A percentile compares a stretch with the other conserved stretches of the same genome.
phyloP scores from a whole-genome alignment of 2,329 filamentous ascomycete species.

The Alternaria brassicae region DNA sequence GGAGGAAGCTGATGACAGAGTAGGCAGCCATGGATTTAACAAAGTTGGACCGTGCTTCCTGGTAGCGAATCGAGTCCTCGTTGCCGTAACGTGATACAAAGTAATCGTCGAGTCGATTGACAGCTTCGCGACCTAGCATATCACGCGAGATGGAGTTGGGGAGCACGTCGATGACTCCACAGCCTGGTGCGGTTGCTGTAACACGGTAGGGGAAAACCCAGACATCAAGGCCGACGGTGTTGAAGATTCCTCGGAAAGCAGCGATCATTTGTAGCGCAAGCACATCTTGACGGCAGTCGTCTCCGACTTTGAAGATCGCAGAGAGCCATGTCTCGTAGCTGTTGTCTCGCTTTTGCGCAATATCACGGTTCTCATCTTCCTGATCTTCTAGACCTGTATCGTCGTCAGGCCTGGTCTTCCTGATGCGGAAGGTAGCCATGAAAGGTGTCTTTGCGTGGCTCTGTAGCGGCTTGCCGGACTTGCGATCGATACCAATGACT shows the following conservation, averaged over 20 bases:
- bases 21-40: slow-evolving; percentile 99
- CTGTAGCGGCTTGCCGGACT: slow-evolving; percentile 95
- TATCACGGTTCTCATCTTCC: slow-evolving; percentile 42
- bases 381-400: slow-evolving; percentile 37
- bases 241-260: slow-evolving; percentile 96
- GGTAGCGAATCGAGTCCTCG: slow-evolving; percentile 92
- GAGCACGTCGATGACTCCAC: slow-evolving; percentile 96
- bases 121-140: slow-evolving; percentile 96
- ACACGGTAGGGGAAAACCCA: slow-evolving; percentile 98
- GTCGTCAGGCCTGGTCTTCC: slow-evolving; percentile 70
- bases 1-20: slow-evolving; percentile 91
- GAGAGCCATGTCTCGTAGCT: slow-evolving; percentile 98
- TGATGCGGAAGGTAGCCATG: slow-evolving; percentile 98
- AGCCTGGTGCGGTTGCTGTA: slow-evolving; percentile 94
- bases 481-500: slow-evolving; percentile 96
- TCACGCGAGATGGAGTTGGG: slow-evolving; percentile 98
- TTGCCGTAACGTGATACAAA: slow-evolving; percentile 97
- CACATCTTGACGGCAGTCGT: slow-evolving; percentile 97
- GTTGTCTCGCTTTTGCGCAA: slow-evolving; percentile 49
- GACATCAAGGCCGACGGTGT: slow-evolving; percentile 91
- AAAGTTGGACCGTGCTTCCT: slow-evolving; percentile 94
- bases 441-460: slow-evolving; percentile 98
- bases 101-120: slow-evolving; percentile 98
- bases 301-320: slow-evolving; percentile 99
- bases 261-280: slow-evolving; percentile 97